These are phyloP conservation scores for Mycena metata DNA, from an alignment of 768 basidiomycete species.

Conservation along the genomic window DNA sequence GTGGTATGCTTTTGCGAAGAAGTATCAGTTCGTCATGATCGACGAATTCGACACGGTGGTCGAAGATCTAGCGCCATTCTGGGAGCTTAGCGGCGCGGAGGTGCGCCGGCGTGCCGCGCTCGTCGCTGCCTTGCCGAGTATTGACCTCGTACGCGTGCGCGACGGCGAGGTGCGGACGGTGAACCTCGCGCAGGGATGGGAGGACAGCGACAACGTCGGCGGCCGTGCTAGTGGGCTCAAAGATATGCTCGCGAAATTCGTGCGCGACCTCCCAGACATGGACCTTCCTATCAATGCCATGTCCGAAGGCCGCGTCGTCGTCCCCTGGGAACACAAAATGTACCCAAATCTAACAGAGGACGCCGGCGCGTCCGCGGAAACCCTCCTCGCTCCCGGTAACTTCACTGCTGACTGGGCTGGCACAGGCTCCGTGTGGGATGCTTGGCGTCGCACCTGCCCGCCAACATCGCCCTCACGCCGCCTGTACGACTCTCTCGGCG, in stretches of 20 bases:
- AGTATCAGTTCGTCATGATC: constrained; percentile 79
- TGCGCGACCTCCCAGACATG: constrained; percentile 89
- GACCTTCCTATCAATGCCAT: constrained; percentile 94
- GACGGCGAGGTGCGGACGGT: constrained; percentile 72
- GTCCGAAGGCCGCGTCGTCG: constrained; percentile 93
- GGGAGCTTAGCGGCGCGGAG: constrained; percentile 79
- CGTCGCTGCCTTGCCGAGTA: constrained; percentile 84
- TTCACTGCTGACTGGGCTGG: neutral
- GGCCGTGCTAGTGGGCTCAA: constrained; percentile 84
- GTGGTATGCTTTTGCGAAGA: constrained; percentile 88
- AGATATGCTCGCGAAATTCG: constrained; percentile 80
- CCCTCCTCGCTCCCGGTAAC: neutral
- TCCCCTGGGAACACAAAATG: constrained; percentile 88
- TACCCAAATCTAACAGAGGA: constrained; percentile 76
- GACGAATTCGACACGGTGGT: constrained; percentile 91
- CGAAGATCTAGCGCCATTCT: constrained; percentile 88
- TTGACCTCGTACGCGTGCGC: constrained; percentile 85
- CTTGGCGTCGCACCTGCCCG: neutral
- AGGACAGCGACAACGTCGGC: constrained; percentile 70
- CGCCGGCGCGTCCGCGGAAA: too few species aligned
- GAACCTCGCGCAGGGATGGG: too few species aligned
- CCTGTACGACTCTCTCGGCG: constrained; percentile 55
- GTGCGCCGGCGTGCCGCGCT: constrained; percentile 72
- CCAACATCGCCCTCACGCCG: neutral
- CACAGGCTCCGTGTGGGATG: neutral